These are phyloP conservation scores for Zoysia japonica DNA, from an alignment of 176 grass and related monocot species.

Conservation along the genomic window DNA sequence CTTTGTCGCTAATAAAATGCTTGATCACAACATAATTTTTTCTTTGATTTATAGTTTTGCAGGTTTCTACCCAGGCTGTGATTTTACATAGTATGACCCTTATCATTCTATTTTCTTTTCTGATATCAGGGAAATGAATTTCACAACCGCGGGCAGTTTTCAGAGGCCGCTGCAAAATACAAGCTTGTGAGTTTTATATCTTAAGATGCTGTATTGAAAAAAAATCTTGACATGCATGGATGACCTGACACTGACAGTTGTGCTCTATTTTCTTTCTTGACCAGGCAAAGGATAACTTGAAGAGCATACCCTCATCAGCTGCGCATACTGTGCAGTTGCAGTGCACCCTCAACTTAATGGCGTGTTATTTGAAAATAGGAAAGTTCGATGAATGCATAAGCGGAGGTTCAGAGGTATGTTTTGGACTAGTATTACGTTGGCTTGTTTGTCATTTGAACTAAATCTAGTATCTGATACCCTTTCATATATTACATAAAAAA, in stretches of 20 bases:
- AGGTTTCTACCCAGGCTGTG: constrained; percentile 20
- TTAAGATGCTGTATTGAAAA: constrained; percentile 4
- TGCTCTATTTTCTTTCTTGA: constrained; percentile 31
- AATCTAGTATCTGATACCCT: constrained; percentile 1
- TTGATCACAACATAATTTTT: not conserved
- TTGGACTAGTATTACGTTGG: constrained; percentile 17
- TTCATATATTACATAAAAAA: not conserved
- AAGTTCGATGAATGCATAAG: constrained; percentile 80
- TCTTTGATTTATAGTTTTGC: not conserved
- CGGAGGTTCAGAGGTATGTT: constrained; percentile 91
- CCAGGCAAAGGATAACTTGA: constrained; percentile 91
- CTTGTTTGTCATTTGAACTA: constrained; percentile 20
- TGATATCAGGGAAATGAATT: constrained; percentile 79
- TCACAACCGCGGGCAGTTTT: constrained; percentile 69
- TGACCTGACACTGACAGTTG: not conserved
- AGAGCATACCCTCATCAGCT: constrained; percentile 51
- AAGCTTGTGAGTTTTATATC: constrained; percentile 66
- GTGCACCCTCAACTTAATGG: constrained; percentile 96
- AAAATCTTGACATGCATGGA: not conserved
- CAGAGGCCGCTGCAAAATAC: constrained; percentile 82
- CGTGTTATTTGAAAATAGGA: constrained; percentile 81
- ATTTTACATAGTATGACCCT: constrained; percentile 6
- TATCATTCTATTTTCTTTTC: constrained; percentile 22
- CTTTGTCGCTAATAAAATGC: not conserved
- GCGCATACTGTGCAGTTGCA: constrained; percentile 66